Conservation (phyloP, 2,329 filamentous ascomycete genomes). For the Aspergillus phoenicis region DNA sequence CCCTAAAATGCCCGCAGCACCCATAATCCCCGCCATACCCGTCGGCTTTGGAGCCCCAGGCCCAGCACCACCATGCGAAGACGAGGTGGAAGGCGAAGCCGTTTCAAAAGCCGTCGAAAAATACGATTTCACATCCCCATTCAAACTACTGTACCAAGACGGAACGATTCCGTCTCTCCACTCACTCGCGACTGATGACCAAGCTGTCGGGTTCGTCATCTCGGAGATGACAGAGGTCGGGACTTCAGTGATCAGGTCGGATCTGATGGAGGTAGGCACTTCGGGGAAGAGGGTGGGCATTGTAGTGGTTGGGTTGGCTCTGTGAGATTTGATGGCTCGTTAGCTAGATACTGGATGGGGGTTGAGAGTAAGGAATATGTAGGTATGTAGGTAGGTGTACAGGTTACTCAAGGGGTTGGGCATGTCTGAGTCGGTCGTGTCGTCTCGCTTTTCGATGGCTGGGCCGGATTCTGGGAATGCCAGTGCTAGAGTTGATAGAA, state of each 20-base stretch:
- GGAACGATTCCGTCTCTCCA: constrained; percentile 28
- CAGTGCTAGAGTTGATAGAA: not conserved
- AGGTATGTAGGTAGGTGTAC: not conserved
- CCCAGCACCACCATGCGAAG: not conserved
- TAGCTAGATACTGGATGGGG: not conserved
- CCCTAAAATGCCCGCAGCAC: not conserved
- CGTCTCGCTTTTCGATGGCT: not conserved
- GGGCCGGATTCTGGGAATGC: not conserved
- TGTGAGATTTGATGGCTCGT: not conserved
- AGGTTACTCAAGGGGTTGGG: not conserved
- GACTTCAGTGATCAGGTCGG: constrained; percentile 30
- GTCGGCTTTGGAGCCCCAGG: not conserved
- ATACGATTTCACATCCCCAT: constrained; percentile 31
- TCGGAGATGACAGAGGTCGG: constrained; percentile 27
- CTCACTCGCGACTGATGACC: constrained; percentile 27
- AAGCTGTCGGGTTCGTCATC: constrained; percentile 23
- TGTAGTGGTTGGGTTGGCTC: not conserved
- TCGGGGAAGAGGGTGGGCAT: not conserved
- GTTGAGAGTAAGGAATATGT: no score
- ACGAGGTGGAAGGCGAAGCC: not conserved
- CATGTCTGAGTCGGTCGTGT: not conserved
- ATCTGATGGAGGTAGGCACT: constrained; percentile 26
- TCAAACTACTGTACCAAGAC: constrained; percentile 32
- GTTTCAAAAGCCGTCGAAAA: constrained; percentile 12
- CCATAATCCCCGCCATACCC: not conserved